Evolutionary conservation across 768 basidiomycete genomes (phyloP).

Genomic region (Serendipita vermifera): DNA sequence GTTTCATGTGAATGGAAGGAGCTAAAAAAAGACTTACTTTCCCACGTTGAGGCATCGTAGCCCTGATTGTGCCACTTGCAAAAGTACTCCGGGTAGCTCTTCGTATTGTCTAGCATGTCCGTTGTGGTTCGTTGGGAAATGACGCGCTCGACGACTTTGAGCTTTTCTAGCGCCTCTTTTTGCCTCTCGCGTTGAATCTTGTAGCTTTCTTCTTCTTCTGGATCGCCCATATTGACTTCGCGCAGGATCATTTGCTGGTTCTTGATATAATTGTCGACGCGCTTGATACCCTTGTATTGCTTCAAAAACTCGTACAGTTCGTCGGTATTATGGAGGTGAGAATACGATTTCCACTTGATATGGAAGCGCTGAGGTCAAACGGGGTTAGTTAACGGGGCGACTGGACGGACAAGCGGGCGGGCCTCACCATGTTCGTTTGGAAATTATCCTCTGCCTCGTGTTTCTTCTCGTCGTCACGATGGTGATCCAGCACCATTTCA

Average conservation of each 20-base stretch:
- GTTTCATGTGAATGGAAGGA: neutral
- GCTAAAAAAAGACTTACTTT: slow-evolving; percentile 36
- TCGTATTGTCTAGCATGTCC: slow-evolving; percentile 33
- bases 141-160: slow-evolving; percentile 83
- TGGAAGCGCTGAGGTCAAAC: slow-evolving; percentile 66
- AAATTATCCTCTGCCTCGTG: slow-evolving; percentile 70
- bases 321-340: slow-evolving; percentile 98
- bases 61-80: slow-evolving; percentile 94
- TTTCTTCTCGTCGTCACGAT: slow-evolving; percentile 69
- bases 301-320: slow-evolving; percentile 95
- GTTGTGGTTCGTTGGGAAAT: slow-evolving; percentile 60
- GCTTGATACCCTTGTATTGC: slow-evolving; percentile 88
- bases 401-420: neutral
- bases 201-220: slow-evolving; percentile 27
- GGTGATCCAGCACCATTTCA: slow-evolving; percentile 78
- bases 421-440: slow-evolving; percentile 70
- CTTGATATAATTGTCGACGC: slow-evolving; percentile 99
- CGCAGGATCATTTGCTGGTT: slow-evolving; percentile 21
- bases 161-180: slow-evolving; percentile 82
- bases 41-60: slow-evolving; percentile 96
- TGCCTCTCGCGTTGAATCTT: slow-evolving; percentile 75
- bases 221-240: neutral
- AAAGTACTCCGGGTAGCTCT: slow-evolving; percentile 51
- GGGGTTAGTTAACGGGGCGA: slow-evolving; percentile 13
- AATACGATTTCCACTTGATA: slow-evolving; percentile 99